Percentiles rank a stretch among this genome's conserved stretches.
Conservation (phyloP, 306 rosid species). For the Pyrus bretschneideri region DNA sequence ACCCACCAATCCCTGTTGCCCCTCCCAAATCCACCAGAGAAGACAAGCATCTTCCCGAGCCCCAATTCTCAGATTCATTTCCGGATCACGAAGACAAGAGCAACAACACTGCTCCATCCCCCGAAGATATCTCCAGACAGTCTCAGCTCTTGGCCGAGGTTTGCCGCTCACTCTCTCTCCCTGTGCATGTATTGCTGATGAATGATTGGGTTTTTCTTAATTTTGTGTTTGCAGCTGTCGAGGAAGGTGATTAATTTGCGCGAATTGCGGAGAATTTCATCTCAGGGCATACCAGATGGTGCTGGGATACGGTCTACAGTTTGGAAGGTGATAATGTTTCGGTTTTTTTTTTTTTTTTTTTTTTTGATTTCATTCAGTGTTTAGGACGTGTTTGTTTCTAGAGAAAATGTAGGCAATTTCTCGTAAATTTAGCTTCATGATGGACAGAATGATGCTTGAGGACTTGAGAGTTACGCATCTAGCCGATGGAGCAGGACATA, state of each 20-base stretch:
- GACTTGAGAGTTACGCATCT: background rate
- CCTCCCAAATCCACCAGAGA: conserved; percentile 40
- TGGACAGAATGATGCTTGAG: background rate
- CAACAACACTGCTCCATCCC: conserved; percentile 37
- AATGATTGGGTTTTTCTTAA: background rate
- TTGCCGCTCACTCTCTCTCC: background rate
- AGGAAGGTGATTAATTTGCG: conserved; percentile 63
- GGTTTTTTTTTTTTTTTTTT: no score
- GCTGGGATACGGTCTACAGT: conserved; percentile 87
- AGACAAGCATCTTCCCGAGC: conserved; percentile 32
- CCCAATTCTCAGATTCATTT: conserved; percentile 32
- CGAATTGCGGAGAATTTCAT: conserved; percentile 62
- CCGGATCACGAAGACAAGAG: conserved; percentile 17
- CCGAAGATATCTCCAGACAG: conserved; percentile 68
- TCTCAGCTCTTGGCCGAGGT: conserved; percentile 81
- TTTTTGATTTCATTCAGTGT: background rate
- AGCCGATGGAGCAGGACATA: background rate
- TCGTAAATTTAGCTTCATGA: background rate
- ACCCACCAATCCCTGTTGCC: conserved; percentile 39
- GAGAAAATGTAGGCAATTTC: background rate
- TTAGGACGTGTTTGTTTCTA: background rate
- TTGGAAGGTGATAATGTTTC: conserved; percentile 59
- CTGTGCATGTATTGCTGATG: background rate
- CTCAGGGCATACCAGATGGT: conserved; percentile 89
- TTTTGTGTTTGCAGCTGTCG: conserved; percentile 45